Evolutionary conservation across 2,329 filamentous ascomycete genomes (phyloP), one percentile per base, ranked within the genome.

Genomic region (Emergomyces orientalis): DNA sequence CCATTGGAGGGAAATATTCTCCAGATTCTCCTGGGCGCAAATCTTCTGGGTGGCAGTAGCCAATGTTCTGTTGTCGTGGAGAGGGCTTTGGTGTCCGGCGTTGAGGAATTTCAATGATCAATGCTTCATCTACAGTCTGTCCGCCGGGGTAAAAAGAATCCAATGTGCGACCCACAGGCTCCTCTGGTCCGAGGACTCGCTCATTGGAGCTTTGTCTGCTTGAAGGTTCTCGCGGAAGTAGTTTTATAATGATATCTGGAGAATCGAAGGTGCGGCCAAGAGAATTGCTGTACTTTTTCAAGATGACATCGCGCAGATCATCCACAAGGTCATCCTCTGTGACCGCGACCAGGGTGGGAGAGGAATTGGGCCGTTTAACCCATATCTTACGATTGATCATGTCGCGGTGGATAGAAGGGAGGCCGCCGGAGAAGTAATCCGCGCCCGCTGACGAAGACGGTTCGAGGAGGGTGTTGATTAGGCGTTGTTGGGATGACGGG

Each of bases 241-340:
- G 89, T 66, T 89, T 86, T 66, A 97, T 81, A 13, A 84, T 86
- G 63, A 99, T 84, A 74, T 99, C 94, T 14, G 94, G 94, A 13
- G 94, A 84, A 77, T 99, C 94, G 75, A 92, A 97, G 60, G 84
- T 89, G 69, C 87, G 87, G 59, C 93, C 93, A 32, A 99, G 81
- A 17, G 91, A 95, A 76, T 99, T 97, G 69, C 87, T 86, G 75
- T 97, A 99, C 79, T 97, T 97, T 71, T 86, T 86, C 69, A 97
- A 79, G 63, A 97, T 94, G 81, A 91, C 86, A 69, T 97, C 94
- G 69, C 93, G 88, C 65, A 96, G 88, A 76, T 97, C 93, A 75
- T 99, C 94, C 63, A 97, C 92, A 69, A 97, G 79, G 72, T 96
- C 91, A 70, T 95, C 91, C 71, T 96, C 89, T 69, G 86, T 83